These are phyloP conservation scores for Penicillium daleae DNA, from an alignment of 495 filamentous ascomycete genomes.

Conservation along the genomic window DNA sequence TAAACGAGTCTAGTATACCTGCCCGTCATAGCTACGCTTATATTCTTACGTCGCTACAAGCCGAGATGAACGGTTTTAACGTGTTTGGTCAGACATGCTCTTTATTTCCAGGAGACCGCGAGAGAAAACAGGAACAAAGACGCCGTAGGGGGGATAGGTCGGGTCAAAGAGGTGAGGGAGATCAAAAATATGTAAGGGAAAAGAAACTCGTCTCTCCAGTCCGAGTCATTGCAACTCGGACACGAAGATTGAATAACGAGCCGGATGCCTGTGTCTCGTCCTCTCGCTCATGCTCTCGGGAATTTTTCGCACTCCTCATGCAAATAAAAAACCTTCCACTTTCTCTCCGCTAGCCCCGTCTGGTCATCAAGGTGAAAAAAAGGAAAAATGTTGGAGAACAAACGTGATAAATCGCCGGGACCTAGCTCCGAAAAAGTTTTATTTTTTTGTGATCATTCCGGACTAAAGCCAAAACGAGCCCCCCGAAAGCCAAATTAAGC, in stretches of 20 bases:
- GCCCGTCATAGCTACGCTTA: neutral
- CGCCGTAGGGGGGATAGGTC: conserved; percentile 33
- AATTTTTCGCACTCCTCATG: conserved; percentile 32
- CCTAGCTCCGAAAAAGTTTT: conserved; percentile 37
- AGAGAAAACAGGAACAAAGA: conserved; percentile 42
- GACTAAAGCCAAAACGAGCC: conserved; percentile 35
- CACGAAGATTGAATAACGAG: conserved; percentile 12
- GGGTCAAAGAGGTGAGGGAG: conserved; percentile 37
- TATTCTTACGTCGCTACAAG: conserved; percentile 6
- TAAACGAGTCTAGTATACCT: too few relatives aligned
- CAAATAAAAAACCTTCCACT: conserved; percentile 24
- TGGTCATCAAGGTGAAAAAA: conserved; percentile 35
- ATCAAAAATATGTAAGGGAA: conserved; percentile 32
- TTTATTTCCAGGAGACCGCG: conserved; percentile 44
- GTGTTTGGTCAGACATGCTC: conserved; percentile 41
- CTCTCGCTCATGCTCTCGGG: conserved; percentile 35
- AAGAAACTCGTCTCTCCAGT: conserved; percentile 20
- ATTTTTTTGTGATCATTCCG: conserved; percentile 34
- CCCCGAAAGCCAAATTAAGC: conserved; percentile 41
- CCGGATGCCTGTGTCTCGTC: conserved; percentile 30
- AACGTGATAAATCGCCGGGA: conserved; percentile 36
- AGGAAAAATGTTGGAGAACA: conserved; percentile 27
- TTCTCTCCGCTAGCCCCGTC: conserved; percentile 37
- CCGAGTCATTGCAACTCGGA: conserved; percentile 14
- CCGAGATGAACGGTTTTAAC: conserved; percentile 28